Evolutionary conservation across 306 rosid genomes (phyloP).

Genomic region (Pterocarpus santalinus): DNA sequence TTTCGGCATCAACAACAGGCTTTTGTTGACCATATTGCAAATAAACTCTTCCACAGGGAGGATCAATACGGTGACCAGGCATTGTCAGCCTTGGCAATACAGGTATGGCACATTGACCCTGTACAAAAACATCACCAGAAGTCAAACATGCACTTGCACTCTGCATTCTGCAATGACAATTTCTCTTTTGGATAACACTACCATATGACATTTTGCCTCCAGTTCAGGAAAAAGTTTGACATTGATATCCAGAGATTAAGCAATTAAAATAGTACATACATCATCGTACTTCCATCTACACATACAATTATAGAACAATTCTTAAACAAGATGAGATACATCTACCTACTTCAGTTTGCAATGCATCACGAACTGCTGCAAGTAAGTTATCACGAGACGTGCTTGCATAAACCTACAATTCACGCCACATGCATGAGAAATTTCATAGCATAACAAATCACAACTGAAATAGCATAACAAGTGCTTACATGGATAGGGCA

Average conservation of each 20-base stretch:
- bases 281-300: constrained; percentile 11
- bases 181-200: constrained; percentile 32
- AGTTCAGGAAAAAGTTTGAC: constrained; percentile 21
- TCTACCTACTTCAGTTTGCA: constrained; percentile 98
- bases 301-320: constrained; percentile 44
- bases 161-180: constrained; percentile 24
- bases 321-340: constrained; percentile 55
- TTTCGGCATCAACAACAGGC: constrained; percentile 74
- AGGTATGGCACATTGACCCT: constrained; percentile 95
- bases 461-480: constrained; percentile 39
- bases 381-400: constrained; percentile 97
- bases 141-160: constrained; percentile 52
- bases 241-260: constrained; percentile 16
- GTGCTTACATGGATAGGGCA: constrained; percentile 93
- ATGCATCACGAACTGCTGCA: constrained; percentile 89
- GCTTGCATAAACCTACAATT: constrained; percentile 93
- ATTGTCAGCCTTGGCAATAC: constrained; percentile 96
- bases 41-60: constrained; percentile 93
- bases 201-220: constrained; percentile 24
- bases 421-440: constrained; percentile 57
- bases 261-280: constrained; percentile 12
- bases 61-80: constrained; percentile 99
- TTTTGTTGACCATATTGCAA: constrained; percentile 77
- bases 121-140: constrained; percentile 47
- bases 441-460: constrained; percentile 37